Percentiles rank a stretch among this genome's conserved stretches.
phyloP scores from a whole-genome alignment of 257 asterid species.

The Nicotiana sylvestris region DNA sequence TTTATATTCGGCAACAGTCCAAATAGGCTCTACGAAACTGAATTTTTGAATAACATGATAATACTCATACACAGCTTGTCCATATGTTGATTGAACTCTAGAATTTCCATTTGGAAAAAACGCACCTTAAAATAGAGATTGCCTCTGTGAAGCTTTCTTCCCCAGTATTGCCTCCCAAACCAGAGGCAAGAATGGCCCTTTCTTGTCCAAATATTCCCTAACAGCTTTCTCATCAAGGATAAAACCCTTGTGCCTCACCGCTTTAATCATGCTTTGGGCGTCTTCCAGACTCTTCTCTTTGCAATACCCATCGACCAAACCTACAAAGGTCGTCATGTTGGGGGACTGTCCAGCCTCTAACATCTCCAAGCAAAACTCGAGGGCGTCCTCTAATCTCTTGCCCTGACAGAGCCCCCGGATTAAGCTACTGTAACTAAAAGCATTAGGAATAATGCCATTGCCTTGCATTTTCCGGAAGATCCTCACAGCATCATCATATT shows the following conservation, averaged over 20 bases:
- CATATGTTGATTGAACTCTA: no score
- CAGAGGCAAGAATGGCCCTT: conserved; percentile 64
- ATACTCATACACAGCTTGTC: no score
- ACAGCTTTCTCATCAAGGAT: conserved; percentile 53
- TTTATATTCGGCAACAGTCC: no score
- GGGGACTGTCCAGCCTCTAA: conserved; percentile 66
- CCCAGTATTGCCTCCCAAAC: conserved; percentile 88
- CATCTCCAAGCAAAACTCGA: conserved; percentile 47
- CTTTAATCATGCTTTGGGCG: conserved; percentile 39
- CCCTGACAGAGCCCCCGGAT: conserved; percentile 53
- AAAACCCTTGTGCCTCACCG: conserved; percentile 57
- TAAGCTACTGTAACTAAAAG: conserved; percentile 52
- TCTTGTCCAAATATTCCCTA: conserved; percentile 65
- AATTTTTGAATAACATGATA: no score
- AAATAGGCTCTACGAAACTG: no score
- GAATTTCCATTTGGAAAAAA: no score
- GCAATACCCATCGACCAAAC: conserved; percentile 56
- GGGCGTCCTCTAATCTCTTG: conserved; percentile 55
- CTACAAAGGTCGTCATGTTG: conserved; percentile 51
- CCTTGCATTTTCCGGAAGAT: conserved; percentile 69
- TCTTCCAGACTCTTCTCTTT: conserved; percentile 66
- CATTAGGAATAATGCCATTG: conserved; percentile 55
- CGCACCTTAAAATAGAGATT: conserved; percentile 27
- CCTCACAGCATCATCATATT: conserved; percentile 59
- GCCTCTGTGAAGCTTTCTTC: conserved; percentile 43